Conservation (phyloP, 108 stramenopile genomes). For the Fragilariopsis cylindrus region DNA sequence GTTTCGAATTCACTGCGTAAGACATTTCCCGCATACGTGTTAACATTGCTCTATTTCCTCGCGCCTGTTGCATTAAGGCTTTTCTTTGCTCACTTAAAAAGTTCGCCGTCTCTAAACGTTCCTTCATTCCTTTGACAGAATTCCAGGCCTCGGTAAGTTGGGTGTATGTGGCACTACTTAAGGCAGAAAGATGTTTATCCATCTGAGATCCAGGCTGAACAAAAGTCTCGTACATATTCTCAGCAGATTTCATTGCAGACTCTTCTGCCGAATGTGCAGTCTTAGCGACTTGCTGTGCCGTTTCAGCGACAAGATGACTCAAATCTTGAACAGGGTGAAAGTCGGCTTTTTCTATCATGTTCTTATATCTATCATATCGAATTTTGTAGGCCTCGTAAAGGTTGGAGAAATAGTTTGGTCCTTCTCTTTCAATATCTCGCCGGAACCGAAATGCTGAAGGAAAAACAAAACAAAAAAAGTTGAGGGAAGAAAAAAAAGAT, state of each 20-base stretch:
- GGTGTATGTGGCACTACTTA: constrained; percentile 63
- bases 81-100: constrained; percentile 62
- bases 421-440: constrained; percentile 52
- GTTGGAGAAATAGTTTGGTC: constrained; percentile 75
- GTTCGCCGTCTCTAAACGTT: constrained; percentile 73
- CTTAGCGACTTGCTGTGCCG: constrained; percentile 41
- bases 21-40: constrained; percentile 69
- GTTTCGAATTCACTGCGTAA: constrained; percentile 70
- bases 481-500: constrained; percentile 9
- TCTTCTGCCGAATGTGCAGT: constrained; percentile 58
- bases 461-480: neutral
- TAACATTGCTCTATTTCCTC: constrained; percentile 70
- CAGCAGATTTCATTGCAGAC: constrained; percentile 65
- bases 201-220: constrained; percentile 70
- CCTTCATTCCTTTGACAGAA: constrained; percentile 70
- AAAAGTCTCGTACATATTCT: constrained; percentile 63
- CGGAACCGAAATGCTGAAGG: constrained; percentile 58
- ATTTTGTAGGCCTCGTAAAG: constrained; percentile 76
- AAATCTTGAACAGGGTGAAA: constrained; percentile 74
- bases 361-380: constrained; percentile 59
- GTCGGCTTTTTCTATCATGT: constrained; percentile 52
- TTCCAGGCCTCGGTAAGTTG: constrained; percentile 81
- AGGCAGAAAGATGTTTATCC: constrained; percentile 72
- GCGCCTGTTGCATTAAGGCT: constrained; percentile 65
- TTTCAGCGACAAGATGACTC: constrained; percentile 63